phyloP scores from a whole-genome alignment of 371 early-diverging fungal species.

The Circinella minor region DNA sequence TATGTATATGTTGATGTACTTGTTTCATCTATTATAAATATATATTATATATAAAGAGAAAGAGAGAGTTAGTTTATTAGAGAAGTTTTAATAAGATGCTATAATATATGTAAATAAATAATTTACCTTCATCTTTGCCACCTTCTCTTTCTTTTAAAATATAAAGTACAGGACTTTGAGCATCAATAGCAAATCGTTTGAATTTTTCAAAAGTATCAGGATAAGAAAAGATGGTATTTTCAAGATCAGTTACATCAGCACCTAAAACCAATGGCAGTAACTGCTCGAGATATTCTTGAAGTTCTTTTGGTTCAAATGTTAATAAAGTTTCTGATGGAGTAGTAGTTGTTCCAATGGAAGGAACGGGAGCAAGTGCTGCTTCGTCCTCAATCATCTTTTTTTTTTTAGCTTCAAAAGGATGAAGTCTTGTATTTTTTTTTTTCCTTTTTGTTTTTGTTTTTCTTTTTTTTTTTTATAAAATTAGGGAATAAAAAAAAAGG shows the following conservation, averaged over 20 bases:
- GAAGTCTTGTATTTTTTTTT: no score
- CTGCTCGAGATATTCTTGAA: conserved; percentile 73
- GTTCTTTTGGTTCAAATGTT: conserved; percentile 59
- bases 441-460: no score
- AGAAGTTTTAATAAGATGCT: no score
- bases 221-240: conserved; percentile 63
- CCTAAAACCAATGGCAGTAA: conserved; percentile 78
- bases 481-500: no score
- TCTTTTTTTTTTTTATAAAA: no score
- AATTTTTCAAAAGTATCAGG: conserved; percentile 78
- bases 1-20: conserved; percentile 58
- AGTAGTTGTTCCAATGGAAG: conserved; percentile 25
- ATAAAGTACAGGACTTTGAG: conserved; percentile 76
- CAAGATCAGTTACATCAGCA: conserved; percentile 65
- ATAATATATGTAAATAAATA: conserved; percentile 1
- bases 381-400: conserved; percentile 36
- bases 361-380: conserved; percentile 22
- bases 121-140: conserved; percentile 54
- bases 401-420: no score
- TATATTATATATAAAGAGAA: no score
- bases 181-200: conserved; percentile 80
- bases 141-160: conserved; percentile 79
- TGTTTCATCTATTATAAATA: conserved; percentile 36
- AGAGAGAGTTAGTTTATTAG: no score
- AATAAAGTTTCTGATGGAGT: conserved; percentile 30